phyloP scores from a whole-genome alignment of 352 stramenopile species.

The Phytophthora citrophthora region DNA sequence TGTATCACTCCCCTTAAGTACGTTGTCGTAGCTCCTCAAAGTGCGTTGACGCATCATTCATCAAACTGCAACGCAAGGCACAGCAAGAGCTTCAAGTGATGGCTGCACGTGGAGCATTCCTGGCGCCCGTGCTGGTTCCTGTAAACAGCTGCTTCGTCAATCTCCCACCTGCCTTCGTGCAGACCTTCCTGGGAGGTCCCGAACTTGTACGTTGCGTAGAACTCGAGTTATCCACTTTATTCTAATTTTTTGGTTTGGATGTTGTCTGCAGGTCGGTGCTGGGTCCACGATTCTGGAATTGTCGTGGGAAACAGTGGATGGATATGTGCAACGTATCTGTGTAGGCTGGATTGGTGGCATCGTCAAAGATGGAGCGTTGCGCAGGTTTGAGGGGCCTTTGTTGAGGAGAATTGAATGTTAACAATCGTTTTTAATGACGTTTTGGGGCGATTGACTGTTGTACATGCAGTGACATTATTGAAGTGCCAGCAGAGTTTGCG shows the following conservation, averaged over 20 bases:
- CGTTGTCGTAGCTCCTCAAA: conserved; percentile 8
- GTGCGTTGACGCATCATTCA: conserved; percentile 36
- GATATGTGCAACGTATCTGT: conserved; percentile 78
- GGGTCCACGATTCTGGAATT: conserved; percentile 75
- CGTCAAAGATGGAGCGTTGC: conserved; percentile 50
- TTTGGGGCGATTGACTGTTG: not conserved
- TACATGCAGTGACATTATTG: conserved; percentile 70
- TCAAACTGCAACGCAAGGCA: conserved; percentile 11
- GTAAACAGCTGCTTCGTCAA: conserved; percentile 77
- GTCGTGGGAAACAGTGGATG: conserved; percentile 82
- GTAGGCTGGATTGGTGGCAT: conserved; percentile 74
- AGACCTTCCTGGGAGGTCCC: conserved; percentile 54
- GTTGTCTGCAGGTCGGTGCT: conserved; percentile 25
- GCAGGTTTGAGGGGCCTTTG: conserved; percentile 41
- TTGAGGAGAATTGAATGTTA: not conserved
- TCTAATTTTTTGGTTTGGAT: conserved; percentile 7
- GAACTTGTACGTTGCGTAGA: conserved; percentile 34
- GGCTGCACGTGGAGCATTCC: conserved; percentile 59
- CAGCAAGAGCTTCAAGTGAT: conserved; percentile 14
- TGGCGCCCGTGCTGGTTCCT: conserved; percentile 67
- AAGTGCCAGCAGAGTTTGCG: conserved; percentile 85
- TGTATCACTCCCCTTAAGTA: conserved; percentile 17
- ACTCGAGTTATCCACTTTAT: not conserved
- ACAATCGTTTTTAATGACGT: conserved; percentile 1
- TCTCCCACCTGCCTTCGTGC: conserved; percentile 69